A percentile compares a stretch with the other conserved stretches of the same genome.
Evolutionary conservation across 2,329 filamentous ascomycete genomes (phyloP).

Genomic region (Neonectria coccinea): DNA sequence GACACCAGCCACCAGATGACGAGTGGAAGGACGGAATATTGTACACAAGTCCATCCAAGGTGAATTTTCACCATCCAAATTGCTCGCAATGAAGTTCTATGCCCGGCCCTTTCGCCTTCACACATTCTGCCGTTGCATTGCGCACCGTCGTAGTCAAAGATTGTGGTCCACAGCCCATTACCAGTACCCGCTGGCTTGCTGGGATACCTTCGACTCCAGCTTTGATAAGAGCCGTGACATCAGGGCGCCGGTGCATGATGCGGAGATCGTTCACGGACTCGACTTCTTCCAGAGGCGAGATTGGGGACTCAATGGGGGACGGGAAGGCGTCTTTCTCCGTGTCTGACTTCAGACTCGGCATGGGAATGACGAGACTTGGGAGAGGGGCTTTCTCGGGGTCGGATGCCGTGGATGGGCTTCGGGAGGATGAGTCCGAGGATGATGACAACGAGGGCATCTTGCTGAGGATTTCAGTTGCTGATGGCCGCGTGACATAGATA

Average conservation of each 20-base stretch:
- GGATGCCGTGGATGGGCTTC: slow-evolving; percentile 12
- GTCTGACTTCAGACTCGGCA: slow-evolving; percentile 16
- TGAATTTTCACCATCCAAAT: slow-evolving; percentile 55
- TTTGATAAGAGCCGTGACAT: slow-evolving; percentile 52
- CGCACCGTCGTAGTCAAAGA: slow-evolving; percentile 57
- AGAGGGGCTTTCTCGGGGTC: slow-evolving; percentile 31
- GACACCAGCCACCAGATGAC: neutral
- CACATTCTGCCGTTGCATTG: slow-evolving; percentile 54
- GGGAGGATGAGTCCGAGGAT: slow-evolving; percentile 31
- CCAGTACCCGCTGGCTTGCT: slow-evolving; percentile 51
- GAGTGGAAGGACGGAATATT: too few relatives aligned
- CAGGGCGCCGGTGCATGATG: slow-evolving; percentile 52
- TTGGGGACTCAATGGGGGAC: slow-evolving; percentile 20
- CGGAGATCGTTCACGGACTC: slow-evolving; percentile 33
- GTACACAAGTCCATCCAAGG: neutral
- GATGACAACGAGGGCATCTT: slow-evolving; percentile 22
- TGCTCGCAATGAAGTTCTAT: slow-evolving; percentile 63
- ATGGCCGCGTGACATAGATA: slow-evolving; percentile 52
- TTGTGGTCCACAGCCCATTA: slow-evolving; percentile 61
- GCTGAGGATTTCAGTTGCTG: slow-evolving; percentile 25
- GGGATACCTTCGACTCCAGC: slow-evolving; percentile 45
- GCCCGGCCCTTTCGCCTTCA: slow-evolving; percentile 55
- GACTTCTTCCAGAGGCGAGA: slow-evolving; percentile 1
- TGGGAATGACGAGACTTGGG: slow-evolving; percentile 11
- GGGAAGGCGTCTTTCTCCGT: slow-evolving; percentile 36